Conservation (phyloP, 164 flowering plant species). For the Litsea cubeba region DNA sequence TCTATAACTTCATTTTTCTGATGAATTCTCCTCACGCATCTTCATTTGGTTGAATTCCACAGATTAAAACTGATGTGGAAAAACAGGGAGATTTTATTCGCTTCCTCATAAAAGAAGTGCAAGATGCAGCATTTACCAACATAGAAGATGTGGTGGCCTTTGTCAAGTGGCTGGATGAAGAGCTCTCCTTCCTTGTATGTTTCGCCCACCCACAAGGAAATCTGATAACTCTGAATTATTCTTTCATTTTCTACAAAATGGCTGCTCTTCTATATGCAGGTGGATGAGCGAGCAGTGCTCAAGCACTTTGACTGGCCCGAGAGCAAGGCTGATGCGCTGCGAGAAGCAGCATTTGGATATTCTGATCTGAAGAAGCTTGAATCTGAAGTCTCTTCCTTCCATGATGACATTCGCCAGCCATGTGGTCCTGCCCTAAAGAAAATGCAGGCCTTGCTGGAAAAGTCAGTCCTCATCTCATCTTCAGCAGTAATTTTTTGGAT, state of each 20-base stretch:
- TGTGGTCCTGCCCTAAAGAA: slow-evolving; percentile 75
- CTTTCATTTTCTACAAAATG: neutral
- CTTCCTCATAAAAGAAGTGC: slow-evolving; percentile 83
- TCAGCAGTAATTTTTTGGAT: neutral
- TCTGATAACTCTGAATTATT: neutral
- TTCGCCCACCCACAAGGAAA: neutral
- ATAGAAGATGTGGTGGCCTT: slow-evolving; percentile 89
- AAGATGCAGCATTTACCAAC: slow-evolving; percentile 66
- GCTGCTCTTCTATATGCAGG: slow-evolving; percentile 30
- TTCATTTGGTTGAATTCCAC: slow-evolving; percentile 10
- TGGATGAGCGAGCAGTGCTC: slow-evolving; percentile 95
- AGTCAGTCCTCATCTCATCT: slow-evolving; percentile 41
- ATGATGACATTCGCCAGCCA: slow-evolving; percentile 64
- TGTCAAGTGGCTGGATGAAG: slow-evolving; percentile 97
- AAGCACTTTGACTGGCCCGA: slow-evolving; percentile 99
- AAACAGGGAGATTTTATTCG: slow-evolving; percentile 94
- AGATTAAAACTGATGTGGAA: slow-evolving; percentile 95
- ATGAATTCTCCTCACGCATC: neutral
- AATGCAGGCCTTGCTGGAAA: slow-evolving; percentile 83
- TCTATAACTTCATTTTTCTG: neutral
- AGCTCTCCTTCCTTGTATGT: slow-evolving; percentile 76
- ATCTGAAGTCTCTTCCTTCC: slow-evolving; percentile 56
- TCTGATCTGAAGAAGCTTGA: slow-evolving; percentile 87
- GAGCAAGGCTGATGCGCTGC: slow-evolving; percentile 85
- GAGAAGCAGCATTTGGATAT: slow-evolving; percentile 97